Evolutionary conservation across 441 rosid genomes (phyloP).

Genomic region (Brassica hybrid): DNA sequence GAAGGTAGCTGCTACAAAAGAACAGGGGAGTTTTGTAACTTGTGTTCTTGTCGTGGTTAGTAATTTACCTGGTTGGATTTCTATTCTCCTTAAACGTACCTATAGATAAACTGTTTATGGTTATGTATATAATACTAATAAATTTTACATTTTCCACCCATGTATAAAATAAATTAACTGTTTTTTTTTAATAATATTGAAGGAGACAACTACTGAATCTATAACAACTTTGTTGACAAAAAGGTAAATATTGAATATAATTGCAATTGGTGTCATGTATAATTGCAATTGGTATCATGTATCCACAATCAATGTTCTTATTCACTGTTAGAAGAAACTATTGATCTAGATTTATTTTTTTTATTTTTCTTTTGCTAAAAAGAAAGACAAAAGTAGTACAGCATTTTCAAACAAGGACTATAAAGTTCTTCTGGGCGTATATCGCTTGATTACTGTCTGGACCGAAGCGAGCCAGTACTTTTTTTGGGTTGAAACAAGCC

Average conservation of each 20-base stretch:
- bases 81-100: background rate
- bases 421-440: background rate
- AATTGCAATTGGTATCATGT: background rate
- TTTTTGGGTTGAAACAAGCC: background rate
- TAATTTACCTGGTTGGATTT: conserved; percentile 33
- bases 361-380: no score
- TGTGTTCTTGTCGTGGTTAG: conserved; percentile 35
- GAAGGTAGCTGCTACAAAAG: conserved; percentile 19
- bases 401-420: background rate
- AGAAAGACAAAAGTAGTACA: background rate
- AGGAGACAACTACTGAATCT: background rate
- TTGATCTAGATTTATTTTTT: conserved; percentile 23
- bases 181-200: background rate
- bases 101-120: conserved; percentile 11
- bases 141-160: background rate
- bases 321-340: background rate
- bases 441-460: background rate
- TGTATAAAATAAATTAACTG: no score
- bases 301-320: conserved; percentile 22
- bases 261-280: background rate
- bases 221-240: background rate
- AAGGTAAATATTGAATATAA: background rate
- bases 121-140: conserved; percentile 31
- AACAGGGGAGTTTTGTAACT: conserved; percentile 25
- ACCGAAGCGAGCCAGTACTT: background rate